Evolutionary conservation across 169 alveolate species (phyloP).

Genomic region (Cyclospora cayetanensis): DNA sequence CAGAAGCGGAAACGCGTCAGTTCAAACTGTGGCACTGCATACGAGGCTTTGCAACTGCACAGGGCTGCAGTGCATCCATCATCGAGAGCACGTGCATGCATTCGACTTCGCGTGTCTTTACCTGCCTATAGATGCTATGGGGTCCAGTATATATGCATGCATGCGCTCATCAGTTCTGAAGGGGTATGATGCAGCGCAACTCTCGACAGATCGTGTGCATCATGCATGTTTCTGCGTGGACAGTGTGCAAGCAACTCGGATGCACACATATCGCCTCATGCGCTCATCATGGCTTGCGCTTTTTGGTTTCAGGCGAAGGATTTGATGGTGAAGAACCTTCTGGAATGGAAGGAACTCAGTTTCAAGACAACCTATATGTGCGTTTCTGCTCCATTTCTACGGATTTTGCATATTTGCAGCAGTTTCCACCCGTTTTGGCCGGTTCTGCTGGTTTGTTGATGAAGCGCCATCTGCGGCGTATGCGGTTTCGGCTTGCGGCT

Average conservation of each 20-base stretch:
- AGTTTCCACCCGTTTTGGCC: background rate
- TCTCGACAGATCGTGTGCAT: too few species aligned
- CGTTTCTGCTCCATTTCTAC: background rate
- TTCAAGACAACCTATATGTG: conserved; percentile 45
- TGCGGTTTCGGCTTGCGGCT: background rate
- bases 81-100: background rate
- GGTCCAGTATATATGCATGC: too few species aligned
- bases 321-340: conserved; percentile 25
- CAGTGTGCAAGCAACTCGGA: too few species aligned
- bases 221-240: background rate
- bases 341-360: conserved; percentile 34
- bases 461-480: background rate
- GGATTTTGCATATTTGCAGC: background rate
- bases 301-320: background rate
- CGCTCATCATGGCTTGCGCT: background rate
- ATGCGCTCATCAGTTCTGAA: too few species aligned
- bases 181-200: too few species aligned
- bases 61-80: background rate
- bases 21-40: background rate
- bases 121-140: too few species aligned
- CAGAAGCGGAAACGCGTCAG: conserved; percentile 78
- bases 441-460: background rate
- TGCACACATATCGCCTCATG: background rate
- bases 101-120: too few species aligned
- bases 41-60: background rate